Base-by-base conservation (phyloP, 2,329 filamentous ascomycete species). In the Apiospora arundinis region DNA sequence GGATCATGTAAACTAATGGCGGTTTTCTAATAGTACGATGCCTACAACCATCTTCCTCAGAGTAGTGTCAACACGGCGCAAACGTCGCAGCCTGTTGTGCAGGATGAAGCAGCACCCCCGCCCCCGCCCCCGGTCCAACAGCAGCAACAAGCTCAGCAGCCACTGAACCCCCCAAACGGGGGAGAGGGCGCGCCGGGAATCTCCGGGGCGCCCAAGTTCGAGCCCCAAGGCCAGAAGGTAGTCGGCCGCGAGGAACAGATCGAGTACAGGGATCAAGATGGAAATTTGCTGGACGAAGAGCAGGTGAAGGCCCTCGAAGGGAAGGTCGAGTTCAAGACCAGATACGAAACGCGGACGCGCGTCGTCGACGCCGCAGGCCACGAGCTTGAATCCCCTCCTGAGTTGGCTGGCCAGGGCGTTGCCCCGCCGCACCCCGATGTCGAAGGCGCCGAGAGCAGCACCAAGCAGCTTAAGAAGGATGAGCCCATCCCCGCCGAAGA, bases 251-350 rank as follows among this genome's bases (percentile, higher is more conserved):
- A 97, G 82, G 93, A 98, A 83, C 92, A 92, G 76, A 86, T 98
- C 66, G 96, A 98, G 83, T 99, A 97, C 84, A 93, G 96, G 70
- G 96, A 98, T 81, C 94, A 98, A 82, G 88, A 97, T 76, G 96
- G 96, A 75, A 98, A 98, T 79, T 81, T 98, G 44, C 89, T 99
- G 44, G 86, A 95, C 78, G 90, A 92, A 70, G 93, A 95, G 78
- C 90, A 97, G 80, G 95, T 99, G 72, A 90, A 92, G 78, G 90
- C 89, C 25, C 89, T 99, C 44, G 90, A 95, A 81, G 96, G 95
- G 78, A 97, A 97, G 83, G 95, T 98, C 72, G 94, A 94, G 78
- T 98, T 99, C 84, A 92, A 97, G 84, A 98, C 96, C 16, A 92
- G 92, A 75, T 98, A 98, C 80, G 95, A 98, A 86, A 98, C 95